phyloP scores from a whole-genome alignment of 441 rosid species.

The Populus hybrid region DNA sequence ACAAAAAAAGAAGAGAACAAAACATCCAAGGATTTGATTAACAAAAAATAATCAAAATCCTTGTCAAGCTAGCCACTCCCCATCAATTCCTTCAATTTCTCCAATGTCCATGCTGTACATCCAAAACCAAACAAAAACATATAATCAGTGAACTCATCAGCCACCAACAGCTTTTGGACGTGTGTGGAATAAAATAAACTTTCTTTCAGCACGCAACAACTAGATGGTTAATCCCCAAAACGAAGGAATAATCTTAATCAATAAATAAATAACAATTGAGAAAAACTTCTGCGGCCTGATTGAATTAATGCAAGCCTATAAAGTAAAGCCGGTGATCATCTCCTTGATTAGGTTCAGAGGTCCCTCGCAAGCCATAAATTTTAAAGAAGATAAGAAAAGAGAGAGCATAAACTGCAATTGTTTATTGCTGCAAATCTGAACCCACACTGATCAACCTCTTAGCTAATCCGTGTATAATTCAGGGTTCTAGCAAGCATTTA shows the following conservation, averaged over 20 bases:
- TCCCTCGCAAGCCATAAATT: constrained; percentile 10
- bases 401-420: neutral
- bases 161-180: constrained; percentile 20
- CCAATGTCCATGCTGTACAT: constrained; percentile 82
- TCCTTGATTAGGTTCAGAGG: constrained; percentile 3
- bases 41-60: constrained; percentile 65
- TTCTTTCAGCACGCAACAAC: constrained; percentile 2
- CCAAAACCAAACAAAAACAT: constrained; percentile 21
- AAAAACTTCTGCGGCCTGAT: neutral
- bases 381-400: neutral
- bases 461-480: neutral
- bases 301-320: constrained; percentile 11
- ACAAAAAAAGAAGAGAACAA: constrained; percentile 5
- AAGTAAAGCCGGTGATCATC: constrained; percentile 7
- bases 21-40: constrained; percentile 62
- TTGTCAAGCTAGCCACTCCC: constrained; percentile 86
- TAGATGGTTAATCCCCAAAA: constrained; percentile 9
- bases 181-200: constrained; percentile 7
- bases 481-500: neutral
- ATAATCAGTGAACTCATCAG: constrained; percentile 25
- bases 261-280: neutral
- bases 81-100: constrained; percentile 84
- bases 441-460: neutral
- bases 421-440: constrained; percentile 12
- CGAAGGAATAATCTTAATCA: neutral